Evolutionary conservation across 306 rosid species (phyloP), one percentile per base, ranked within the genome.

Genomic region (Medicago lupulina): DNA sequence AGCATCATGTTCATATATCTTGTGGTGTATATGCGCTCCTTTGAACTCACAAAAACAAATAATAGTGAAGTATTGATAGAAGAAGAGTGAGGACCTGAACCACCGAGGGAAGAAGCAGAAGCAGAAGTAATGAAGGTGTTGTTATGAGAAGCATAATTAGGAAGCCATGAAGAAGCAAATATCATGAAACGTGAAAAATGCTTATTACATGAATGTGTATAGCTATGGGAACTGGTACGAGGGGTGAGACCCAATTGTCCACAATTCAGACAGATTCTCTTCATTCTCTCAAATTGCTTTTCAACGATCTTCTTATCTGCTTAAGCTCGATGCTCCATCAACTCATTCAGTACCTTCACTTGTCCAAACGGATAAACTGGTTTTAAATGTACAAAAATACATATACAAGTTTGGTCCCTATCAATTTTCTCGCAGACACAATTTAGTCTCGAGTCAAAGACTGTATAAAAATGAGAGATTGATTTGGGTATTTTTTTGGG

Each of bases 11-110:
- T n/a, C n/a, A n/a, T n/a, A n/a, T n/a, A n/a, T n/a, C n/a, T n/a
- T n/a, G n/a, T n/a, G n/a, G n/a, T n/a, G n/a, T n/a, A n/a, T n/a
- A n/a, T n/a, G n/a, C n/a, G n/a, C n/a, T n/a, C n/a, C n/a, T n/a
- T n/a, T n/a, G n/a, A n/a, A n/a, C n/a, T n/a, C n/a, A n/a, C n/a
- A n/a, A n/a, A n/a, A n/a, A n/a, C n/a, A n/a, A n/a, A n/a, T n/a
- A n/a, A n/a, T n/a, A n/a, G n/a, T n/a, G n/a, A n/a, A n/a, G n/a
- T n/a, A n/a, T n/a, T n/a, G n/a, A n/a, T n/a, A n/a, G n/a, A n/a
- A n/a, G n/a, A n/a, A n/a, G n/a, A n/a, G n/a, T n/a, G 3, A 59
- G 93, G 86, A 31, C 88, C 89, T 44, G 93, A 88, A 80, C 92
- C 89, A 36, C 84, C 14, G 55, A 87, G 14, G 17, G 89, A 78